Evolutionary conservation across 2,329 filamentous ascomycete genomes (phyloP).

Genomic region (Colletotrichum cordylinicola): DNA sequence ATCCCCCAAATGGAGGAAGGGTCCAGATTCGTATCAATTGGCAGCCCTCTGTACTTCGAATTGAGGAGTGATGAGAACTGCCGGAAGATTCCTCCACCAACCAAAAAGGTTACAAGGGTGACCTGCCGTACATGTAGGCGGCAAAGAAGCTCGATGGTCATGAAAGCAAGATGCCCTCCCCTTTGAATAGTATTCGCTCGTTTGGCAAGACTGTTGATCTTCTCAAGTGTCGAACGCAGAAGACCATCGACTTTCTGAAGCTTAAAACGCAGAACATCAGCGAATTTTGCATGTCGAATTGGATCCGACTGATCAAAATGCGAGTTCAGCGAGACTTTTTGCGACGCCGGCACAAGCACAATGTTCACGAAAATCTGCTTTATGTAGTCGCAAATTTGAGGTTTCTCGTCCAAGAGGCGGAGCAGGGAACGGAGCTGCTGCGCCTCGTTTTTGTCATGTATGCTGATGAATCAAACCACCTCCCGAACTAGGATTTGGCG

Average conservation of each 20-base stretch:
- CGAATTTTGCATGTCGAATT: not conserved
- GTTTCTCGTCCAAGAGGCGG: not conserved
- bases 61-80: not conserved
- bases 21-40: not conserved
- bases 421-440: fast-evolving
- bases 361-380: not conserved
- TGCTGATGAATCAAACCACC: not conserved
- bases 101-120: not conserved
- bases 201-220: not conserved
- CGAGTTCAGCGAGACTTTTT: not conserved
- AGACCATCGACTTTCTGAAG: not conserved
- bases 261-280: not conserved
- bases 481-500: not conserved
- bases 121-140: not conserved
- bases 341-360: not conserved
- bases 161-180: not conserved
- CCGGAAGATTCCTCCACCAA: not conserved
- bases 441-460: not conserved
- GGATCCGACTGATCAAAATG: not conserved
- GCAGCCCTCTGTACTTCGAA: not conserved
- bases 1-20: not conserved
- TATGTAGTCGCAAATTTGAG: not conserved
- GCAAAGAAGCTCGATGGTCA: not conserved
- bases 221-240: not conserved
- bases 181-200: not conserved